A percentile compares a stretch with the other conserved stretches of the same genome.
Conservation (phyloP, 1,139 yeast genomes). For the Zygosaccharomyces pseudobailii region DNA sequence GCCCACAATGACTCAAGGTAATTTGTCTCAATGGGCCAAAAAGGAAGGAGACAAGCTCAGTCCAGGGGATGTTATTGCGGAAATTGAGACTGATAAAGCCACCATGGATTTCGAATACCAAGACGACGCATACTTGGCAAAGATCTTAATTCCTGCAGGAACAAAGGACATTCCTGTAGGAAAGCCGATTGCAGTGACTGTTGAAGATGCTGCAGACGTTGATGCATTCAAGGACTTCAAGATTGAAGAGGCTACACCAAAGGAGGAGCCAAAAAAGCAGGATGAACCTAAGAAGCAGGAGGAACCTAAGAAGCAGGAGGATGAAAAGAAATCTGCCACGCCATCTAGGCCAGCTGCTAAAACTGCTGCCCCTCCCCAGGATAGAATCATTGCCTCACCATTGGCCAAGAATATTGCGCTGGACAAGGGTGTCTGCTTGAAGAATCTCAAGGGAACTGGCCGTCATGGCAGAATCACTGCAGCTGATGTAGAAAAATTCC, state of each 20-base stretch:
- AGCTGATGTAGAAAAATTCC: conserved; percentile 75
- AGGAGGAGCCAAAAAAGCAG: conserved; percentile 32
- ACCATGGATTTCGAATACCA: conserved; percentile 99
- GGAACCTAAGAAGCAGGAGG: conserved; percentile 29
- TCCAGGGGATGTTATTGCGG: conserved; percentile 94
- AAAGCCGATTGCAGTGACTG: conserved; percentile 94
- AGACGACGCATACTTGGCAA: conserved; percentile 94
- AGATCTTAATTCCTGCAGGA: conserved; percentile 81
- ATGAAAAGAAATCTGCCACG: conserved; percentile 9
- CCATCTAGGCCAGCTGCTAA: conserved; percentile 1
- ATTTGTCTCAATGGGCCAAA: conserved; percentile 83
- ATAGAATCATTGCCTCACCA: conserved; percentile 90
- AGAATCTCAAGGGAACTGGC: conserved; percentile 84
- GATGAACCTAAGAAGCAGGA: conserved; percentile 21
- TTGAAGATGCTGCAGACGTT: conserved; percentile 80
- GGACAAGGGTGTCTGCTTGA: conserved; percentile 85
- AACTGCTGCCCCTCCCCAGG: conserved; percentile 39
- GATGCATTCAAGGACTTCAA: conserved; percentile 84
- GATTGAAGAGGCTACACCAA: conserved; percentile 70
- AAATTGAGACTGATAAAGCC: conserved; percentile 97
- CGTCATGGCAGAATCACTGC: conserved; percentile 93
- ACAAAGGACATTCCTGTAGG: conserved; percentile 89
- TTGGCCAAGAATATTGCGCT: conserved; percentile 90
- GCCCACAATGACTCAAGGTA: conserved; percentile 98
- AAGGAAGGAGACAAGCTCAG: conserved; percentile 77